A percentile compares a stretch with the other conserved stretches of the same genome.
phyloP scores from a whole-genome alignment of 2,329 filamentous ascomycete species.

The Ceratocystis alfenasii region DNA sequence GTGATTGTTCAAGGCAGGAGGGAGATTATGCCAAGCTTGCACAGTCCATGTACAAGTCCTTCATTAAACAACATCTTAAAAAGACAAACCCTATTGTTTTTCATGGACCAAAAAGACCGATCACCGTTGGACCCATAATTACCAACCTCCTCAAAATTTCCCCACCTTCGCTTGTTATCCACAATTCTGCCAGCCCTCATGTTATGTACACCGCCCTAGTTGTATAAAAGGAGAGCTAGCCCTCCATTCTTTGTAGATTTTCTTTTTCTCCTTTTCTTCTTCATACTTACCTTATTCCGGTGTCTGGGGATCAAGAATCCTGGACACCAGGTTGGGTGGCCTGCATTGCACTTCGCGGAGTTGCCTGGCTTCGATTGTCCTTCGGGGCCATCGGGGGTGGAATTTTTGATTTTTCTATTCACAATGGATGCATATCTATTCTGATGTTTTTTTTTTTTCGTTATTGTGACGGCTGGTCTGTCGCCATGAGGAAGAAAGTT shows the following conservation, averaged over 20 bases:
- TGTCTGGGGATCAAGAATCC: slow-evolving; percentile 35
- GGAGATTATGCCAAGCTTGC: no score
- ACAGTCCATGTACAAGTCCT: background rate
- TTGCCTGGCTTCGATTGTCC: slow-evolving; percentile 39
- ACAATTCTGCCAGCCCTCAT: background rate
- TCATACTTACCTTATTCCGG: slow-evolving; percentile 43
- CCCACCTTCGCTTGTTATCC: background rate
- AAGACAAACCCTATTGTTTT: background rate
- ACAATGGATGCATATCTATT: slow-evolving; percentile 15
- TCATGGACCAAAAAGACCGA: background rate
- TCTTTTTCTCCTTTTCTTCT: slow-evolving; percentile 31
- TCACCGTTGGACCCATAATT: background rate
- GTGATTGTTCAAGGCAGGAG: background rate
- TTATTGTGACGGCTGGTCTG: slow-evolving; percentile 31
- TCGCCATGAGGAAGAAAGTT: slow-evolving; percentile 35
- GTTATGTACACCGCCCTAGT: slow-evolving; percentile 5
- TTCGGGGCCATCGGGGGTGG: slow-evolving; percentile 40
- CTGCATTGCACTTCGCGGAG: slow-evolving; percentile 45
- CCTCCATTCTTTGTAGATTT: slow-evolving; percentile 22
- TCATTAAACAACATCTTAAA: background rate
- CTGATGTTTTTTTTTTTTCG: slow-evolving; percentile 32
- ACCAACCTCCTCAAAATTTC: background rate
- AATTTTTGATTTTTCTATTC: slow-evolving; percentile 36
- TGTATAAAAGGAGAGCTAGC: slow-evolving; percentile 28
- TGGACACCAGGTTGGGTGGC: slow-evolving; percentile 33